Base-by-base conservation (phyloP, 805 yeast genomes). In the Tetrapisispora iriomotensis region DNA sequence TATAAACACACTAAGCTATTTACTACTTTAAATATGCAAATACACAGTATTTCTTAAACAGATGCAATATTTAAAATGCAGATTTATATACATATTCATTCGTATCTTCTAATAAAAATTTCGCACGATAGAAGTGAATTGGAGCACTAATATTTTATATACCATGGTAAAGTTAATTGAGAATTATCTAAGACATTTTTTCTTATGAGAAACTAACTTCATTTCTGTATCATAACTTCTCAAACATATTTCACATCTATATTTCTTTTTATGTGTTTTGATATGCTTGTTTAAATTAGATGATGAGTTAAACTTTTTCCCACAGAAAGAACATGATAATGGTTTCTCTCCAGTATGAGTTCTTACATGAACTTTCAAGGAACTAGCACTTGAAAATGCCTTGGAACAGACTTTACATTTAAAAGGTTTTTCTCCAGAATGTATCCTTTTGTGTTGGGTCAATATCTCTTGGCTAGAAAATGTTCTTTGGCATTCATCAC, bases 291-390 rank as follows among this genome's bases (percentile, higher is more conserved):
- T 79, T 49, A 90, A 66, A 58, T 90, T 92, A 14, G 94, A 81
- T 35, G 90, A 78, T 59, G 92, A 97, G 43, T 90, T 80, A 55
- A 90, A 90, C 39, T 84, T 61, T 58, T 84, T 87, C 14, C 76
- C 79, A 58, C 98, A 90, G 1, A 83, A 80, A 45, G 77, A 79
- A 60, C 97, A 90, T 25, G 61, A 65, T 47, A 90, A 65, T 3
- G 96, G 96, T 58, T 82, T 85, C 43, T 82, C 90, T 2, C 96
- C 96, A 1, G 95, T 82, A 60, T 90, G 98, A 2, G 79, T 79
- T 44, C 97, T 68, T 34, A 72, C 61, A 62, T 92, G 97, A 23
- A 90, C 85, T 1, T 86, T 80, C 33, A 88, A 66, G 13, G 92
- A 79, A 4, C 92, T 79, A 22, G 83, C 74, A 2, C 94, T 85